Evolutionary conservation across 352 stramenopile genomes (phyloP), one percentile per base, ranked within the genome.

Genomic region (Pythium chondricola): DNA sequence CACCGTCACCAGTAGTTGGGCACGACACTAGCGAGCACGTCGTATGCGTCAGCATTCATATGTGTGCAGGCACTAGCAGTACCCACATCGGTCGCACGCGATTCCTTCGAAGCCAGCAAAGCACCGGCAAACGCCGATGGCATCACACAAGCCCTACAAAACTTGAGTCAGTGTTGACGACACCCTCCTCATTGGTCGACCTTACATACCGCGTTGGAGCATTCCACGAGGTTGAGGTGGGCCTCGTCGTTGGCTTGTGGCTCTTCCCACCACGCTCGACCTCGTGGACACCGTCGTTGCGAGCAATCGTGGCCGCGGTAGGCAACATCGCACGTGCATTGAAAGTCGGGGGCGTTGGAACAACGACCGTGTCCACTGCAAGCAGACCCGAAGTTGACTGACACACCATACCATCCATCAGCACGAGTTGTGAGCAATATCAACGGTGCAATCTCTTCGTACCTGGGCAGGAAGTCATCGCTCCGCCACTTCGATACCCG

Each of bases 261-360:
- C 52, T 85, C 71, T 46, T 92, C 75, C 37, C 85, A 84, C 74
- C 79, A 93, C 10, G 73, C 71, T 29, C 64, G 59, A 0, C 78
- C 80, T 6, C 39, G 56, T 0, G 80, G 75, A 32, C 83, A 93
- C 11, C 40, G 55, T 2, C 63, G 62, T 3, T 65, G 58, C 2
- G 71, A 87, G 39, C 83, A 92, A 36, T 85, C 69, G 45, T 74
- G 67, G 1, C 75, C 74, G 31, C 25, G 54, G 50, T 65, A 91
- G 0, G 52, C 61, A 10, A 70, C 43, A 14, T 91, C 24, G 35
- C 82, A 93, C 9, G 57, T 51, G 51, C 83, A 91, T 7, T 48
- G 54, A 29, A 74, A 92, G 3, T 63, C 26, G 0, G 80, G 63
- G 3, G 50, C 43, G 1, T 63, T 61, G 10, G 48, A 68, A 31